Evolutionary conservation across 1,284 basidiomycete genomes (phyloP).

Genomic region (Tetrapyrgos nigripes): DNA sequence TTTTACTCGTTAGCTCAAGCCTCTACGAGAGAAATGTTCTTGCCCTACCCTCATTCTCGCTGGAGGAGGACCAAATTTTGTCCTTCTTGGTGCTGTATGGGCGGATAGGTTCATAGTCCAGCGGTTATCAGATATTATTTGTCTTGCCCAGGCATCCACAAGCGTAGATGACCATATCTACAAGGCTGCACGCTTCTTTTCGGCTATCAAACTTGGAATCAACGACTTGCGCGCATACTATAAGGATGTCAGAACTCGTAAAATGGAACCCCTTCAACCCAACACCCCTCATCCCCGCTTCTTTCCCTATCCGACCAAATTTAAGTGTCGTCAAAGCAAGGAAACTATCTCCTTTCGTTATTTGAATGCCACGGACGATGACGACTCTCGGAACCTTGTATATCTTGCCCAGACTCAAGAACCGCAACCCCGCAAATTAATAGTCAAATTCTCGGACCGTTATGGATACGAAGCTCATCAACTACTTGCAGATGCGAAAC

Average conservation of each 20-base stretch:
- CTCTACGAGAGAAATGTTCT: conserved; percentile 17
- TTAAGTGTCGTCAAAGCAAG: not conserved
- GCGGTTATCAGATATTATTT: conserved; percentile 31
- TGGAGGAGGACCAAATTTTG: conserved; percentile 30
- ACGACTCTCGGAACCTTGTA: not conserved
- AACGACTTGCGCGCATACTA: not conserved
- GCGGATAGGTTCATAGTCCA: conserved; percentile 32
- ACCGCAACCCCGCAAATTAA: not conserved
- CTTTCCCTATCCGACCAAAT: not conserved
- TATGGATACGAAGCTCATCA: not conserved
- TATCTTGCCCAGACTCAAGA: not conserved
- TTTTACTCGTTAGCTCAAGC: not conserved
- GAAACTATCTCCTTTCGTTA: not conserved
- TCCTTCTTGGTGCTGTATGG: conserved; percentile 32
- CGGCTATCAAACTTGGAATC: not conserved
- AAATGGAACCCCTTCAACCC: not conserved
- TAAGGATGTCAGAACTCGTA: not conserved
- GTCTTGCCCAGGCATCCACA: conserved; percentile 20
- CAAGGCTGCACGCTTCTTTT: conserved; percentile 19
- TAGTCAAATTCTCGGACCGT: not conserved
- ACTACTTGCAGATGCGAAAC: not conserved
- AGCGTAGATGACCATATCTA: conserved; percentile 14
- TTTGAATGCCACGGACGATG: not conserved
- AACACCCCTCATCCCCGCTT: not conserved
- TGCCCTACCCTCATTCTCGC: conserved; percentile 37